These are phyloP conservation scores for Colletotrichum lupini DNA, from an alignment of 2,329 filamentous ascomycete species.

Conservation along the genomic window DNA sequence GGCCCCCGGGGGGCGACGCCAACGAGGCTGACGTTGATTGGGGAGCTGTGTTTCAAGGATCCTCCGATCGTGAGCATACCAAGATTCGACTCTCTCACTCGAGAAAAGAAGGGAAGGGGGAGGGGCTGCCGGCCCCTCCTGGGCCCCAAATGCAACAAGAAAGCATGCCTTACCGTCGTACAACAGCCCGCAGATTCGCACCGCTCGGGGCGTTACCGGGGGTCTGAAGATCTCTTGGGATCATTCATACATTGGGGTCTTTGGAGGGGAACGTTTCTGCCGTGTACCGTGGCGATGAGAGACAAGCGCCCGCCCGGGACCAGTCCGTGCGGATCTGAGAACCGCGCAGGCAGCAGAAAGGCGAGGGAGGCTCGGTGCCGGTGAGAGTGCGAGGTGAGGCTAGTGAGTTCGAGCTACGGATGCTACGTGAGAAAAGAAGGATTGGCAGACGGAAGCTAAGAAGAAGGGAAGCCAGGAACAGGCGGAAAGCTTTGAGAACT, in stretches of 20 bases:
- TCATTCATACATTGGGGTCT: not conserved
- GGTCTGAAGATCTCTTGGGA: slow-evolving; percentile 22
- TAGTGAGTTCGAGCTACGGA: not conserved
- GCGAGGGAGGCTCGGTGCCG: not conserved
- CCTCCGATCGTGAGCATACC: slow-evolving; percentile 25
- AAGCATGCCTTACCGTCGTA: slow-evolving; percentile 18
- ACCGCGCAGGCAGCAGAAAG: slow-evolving; percentile 2
- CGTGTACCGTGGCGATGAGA: slow-evolving; percentile 26
- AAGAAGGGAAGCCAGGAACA: not conserved
- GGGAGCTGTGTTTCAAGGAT: slow-evolving; percentile 24
- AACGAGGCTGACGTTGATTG: slow-evolving; percentile 32
- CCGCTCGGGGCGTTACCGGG: slow-evolving; percentile 26
- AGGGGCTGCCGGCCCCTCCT: too few relatives aligned
- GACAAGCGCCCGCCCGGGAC: slow-evolving; percentile 25
- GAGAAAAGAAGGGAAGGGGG: not conserved
- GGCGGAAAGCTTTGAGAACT: not conserved
- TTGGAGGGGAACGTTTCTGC: slow-evolving; percentile 13
- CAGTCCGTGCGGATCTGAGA: slow-evolving; percentile 35
- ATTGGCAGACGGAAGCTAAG: not conserved
- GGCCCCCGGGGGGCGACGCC: not conserved
- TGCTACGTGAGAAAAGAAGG: not conserved
- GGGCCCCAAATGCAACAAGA: not conserved
- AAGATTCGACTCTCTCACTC: too few relatives aligned
- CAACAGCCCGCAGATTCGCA: slow-evolving; percentile 11
- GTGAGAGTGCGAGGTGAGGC: not conserved